Conservation (phyloP, 139 green algal species). For the Protoeuglena noctilucae region DNA sequence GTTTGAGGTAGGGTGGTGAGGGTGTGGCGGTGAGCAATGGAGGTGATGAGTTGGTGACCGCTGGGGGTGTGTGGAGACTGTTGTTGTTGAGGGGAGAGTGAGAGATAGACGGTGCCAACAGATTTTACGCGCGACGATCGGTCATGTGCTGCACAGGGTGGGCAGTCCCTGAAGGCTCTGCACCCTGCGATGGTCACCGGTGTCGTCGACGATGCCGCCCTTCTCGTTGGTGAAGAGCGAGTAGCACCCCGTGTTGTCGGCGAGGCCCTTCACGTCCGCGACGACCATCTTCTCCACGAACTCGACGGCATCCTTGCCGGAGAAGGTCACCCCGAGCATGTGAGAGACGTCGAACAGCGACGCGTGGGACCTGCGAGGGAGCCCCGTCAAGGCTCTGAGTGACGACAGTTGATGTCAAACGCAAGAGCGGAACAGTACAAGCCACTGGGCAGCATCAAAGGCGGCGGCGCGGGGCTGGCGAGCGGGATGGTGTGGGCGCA, state of each 20-base stretch:
- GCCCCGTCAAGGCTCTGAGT: no score
- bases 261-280: slow-evolving; percentile 69
- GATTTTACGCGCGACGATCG: no score
- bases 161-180: no score
- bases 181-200: slow-evolving; percentile 19
- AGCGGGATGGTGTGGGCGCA: neutral
- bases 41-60: neutral
- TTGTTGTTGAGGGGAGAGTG: no score
- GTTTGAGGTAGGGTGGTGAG: neutral
- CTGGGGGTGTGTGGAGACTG: no score
- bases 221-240: slow-evolving; percentile 91
- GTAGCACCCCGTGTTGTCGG: slow-evolving; percentile 64
- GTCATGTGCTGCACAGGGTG: neutral
- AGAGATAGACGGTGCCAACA: no score
- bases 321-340: slow-evolving; percentile 89
- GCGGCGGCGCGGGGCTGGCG: no score
- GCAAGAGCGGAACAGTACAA: no score
- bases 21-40: neutral
- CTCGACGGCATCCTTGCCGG: slow-evolving; percentile 77
- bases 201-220: slow-evolving; percentile 97
- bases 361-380: slow-evolving; percentile 24
- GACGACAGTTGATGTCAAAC: no score
- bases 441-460: no score
- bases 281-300: slow-evolving; percentile 87
- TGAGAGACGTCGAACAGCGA: slow-evolving; percentile 96